These are phyloP conservation scores for Trichosporon asahii DNA, from an alignment of 1,284 basidiomycete species.

Conservation along the genomic window DNA sequence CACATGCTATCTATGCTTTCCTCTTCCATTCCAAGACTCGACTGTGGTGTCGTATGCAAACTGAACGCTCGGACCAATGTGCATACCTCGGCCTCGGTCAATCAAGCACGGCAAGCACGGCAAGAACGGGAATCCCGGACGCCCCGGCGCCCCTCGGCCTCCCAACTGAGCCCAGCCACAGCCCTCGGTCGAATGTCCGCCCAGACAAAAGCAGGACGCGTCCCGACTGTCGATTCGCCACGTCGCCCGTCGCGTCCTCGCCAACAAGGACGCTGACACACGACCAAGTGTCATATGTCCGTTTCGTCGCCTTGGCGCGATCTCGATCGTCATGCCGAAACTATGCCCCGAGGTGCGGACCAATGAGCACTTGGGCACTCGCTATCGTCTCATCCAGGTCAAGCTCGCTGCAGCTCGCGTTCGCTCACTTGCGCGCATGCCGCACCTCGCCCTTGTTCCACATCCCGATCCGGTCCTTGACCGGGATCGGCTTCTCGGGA, in stretches of 20 bases:
- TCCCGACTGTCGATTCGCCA: background rate
- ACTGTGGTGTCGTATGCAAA: too few relatives aligned
- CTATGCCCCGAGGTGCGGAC: too few relatives aligned
- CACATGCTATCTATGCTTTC: background rate
- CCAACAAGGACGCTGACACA: background rate
- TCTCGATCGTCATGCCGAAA: too few relatives aligned
- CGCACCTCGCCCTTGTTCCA: slow-evolving; percentile 36
- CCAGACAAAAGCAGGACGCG: too few relatives aligned
- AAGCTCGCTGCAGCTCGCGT: background rate
- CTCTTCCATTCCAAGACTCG: too few relatives aligned
- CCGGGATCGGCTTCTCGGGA: slow-evolving; percentile 47
- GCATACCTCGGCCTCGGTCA: background rate
- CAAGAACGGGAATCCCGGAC: background rate
- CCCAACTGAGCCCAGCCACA: too few relatives aligned
- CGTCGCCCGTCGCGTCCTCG: too few relatives aligned
- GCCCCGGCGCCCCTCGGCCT: background rate
- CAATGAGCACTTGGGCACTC: too few relatives aligned
- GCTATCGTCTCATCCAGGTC: too few relatives aligned
- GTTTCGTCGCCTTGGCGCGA: background rate
- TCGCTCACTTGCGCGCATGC: background rate
- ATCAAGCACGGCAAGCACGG: too few relatives aligned
- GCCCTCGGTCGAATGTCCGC: too few relatives aligned
- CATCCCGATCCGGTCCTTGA: slow-evolving; percentile 41
- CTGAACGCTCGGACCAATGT: background rate
- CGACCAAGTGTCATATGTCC: background rate